These are phyloP conservation scores for Lathyrus oleraceus DNA, from an alignment of 306 rosid genomes.

Conservation along the genomic window DNA sequence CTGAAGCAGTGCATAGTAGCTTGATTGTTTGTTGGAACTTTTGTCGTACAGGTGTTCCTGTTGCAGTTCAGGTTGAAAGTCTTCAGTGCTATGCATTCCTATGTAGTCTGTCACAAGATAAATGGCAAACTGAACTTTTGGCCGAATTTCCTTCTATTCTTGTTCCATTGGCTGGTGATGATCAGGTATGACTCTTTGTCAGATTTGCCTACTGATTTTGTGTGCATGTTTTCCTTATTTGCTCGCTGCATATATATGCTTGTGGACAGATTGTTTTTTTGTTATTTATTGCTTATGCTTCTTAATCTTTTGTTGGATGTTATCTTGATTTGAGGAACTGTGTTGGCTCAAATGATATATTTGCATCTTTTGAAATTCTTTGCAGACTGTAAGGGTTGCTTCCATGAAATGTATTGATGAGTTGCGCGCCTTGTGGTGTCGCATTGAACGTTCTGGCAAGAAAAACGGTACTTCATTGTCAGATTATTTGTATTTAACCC, in stretches of 20 bases:
- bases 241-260: background rate
- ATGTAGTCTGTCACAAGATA: slow-evolving; percentile 60
- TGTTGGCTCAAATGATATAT: slow-evolving; percentile 16
- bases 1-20: slow-evolving; percentile 2
- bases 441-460: slow-evolving; percentile 62
- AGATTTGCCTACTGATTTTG: background rate
- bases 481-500: slow-evolving; percentile 15
- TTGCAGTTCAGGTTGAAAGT: slow-evolving; percentile 80
- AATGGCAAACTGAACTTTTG: slow-evolving; percentile 59
- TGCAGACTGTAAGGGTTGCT: slow-evolving; percentile 66
- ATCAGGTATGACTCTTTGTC: slow-evolving; percentile 54
- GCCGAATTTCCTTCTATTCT: slow-evolving; percentile 81
- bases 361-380: slow-evolving; percentile 25
- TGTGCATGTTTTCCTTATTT: slow-evolving; percentile 20
- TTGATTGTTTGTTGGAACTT: slow-evolving; percentile 31
- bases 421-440: slow-evolving; percentile 58
- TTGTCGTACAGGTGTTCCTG: slow-evolving; percentile 63
- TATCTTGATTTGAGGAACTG: slow-evolving; percentile 10
- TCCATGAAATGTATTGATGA: slow-evolving; percentile 75
- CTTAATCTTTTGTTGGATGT: slow-evolving; percentile 8
- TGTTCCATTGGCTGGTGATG: slow-evolving; percentile 68
- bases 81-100: slow-evolving; percentile 71
- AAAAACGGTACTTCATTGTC: slow-evolving; percentile 68
- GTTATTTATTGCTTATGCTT: background rate
- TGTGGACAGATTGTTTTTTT: slow-evolving; percentile 9